A percentile compares a stretch with the other conserved stretches of the same genome.
phyloP scores from a whole-genome alignment of 306 rosid species.

The Sindora glabra region DNA sequence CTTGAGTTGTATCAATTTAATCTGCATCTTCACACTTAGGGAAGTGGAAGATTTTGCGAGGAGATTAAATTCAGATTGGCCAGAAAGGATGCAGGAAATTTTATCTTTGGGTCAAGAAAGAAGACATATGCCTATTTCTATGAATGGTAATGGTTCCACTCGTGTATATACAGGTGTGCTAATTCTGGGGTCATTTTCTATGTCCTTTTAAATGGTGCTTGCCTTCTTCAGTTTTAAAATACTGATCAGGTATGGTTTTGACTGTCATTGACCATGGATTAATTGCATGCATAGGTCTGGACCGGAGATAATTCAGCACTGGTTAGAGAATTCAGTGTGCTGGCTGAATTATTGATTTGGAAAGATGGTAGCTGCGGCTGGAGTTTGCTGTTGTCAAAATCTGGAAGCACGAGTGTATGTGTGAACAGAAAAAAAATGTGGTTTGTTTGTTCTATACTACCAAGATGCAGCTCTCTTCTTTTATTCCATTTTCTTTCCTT shows the following conservation, averaged over 20 bases:
- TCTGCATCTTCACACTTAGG: conserved; percentile 24
- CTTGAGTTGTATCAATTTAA: neutral
- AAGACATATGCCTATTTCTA: conserved; percentile 47
- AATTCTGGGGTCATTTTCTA: neutral
- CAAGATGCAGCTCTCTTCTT: conserved; percentile 25
- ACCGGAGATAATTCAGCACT: conserved; percentile 42
- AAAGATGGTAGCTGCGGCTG: conserved; percentile 20
- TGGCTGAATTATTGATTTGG: conserved; percentile 32
- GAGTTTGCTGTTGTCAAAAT: conserved; percentile 27
- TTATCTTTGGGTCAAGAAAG: conserved; percentile 71
- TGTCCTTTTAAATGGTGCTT: neutral
- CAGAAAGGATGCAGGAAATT: conserved; percentile 81
- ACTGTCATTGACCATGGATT: conserved; percentile 6
- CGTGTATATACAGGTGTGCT: conserved; percentile 47
- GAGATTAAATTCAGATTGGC: conserved; percentile 86
- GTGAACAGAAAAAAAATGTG: conserved; percentile 38
- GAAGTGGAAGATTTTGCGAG: conserved; percentile 94
- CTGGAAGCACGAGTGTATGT: conserved; percentile 26
- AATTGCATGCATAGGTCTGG: conserved; percentile 44
- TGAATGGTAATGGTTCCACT: conserved; percentile 55
- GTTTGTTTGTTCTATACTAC: conserved; percentile 35
- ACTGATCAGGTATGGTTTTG: neutral
- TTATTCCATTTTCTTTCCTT: neutral
- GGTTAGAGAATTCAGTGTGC: conserved; percentile 11
- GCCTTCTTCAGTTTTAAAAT: neutral